Evolutionary conservation across 176 grass and related monocot genomes (phyloP), one percentile per base, ranked within the genome.

Genomic region (Microstegium vimineum): DNA sequence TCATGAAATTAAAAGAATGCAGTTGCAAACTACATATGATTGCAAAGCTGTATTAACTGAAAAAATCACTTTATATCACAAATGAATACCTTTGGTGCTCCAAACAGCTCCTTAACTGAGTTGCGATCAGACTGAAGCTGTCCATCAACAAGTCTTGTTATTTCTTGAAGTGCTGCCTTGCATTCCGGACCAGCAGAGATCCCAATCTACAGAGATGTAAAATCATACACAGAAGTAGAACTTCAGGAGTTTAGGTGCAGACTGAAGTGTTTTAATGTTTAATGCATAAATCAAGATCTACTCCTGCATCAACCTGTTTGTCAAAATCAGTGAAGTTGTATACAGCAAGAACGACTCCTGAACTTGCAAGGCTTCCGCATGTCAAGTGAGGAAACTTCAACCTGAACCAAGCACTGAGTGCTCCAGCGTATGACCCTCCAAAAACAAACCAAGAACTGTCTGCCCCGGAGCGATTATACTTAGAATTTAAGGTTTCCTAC

Each of bases 371-470:
- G 87, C 92, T 98, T 80, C 93, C 96, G 75, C 96, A 98, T 74
- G 90, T 98, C 81, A 98, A 77, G 72, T 98, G 93, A 80, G 93
- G 96, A 74, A 98, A 95, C 83, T 98, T 95, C 82, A 98, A 78
- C 59, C 96, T 87, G 77, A 94, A 98, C 96, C 93, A 98, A 59
- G 92, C 93, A 91, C 93, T 98, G 30, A 98, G 96, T 62, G 93
- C 92, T 81, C 96, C 93, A 83, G 96, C 51, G 18, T 98, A 98
- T 22, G 96, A 98, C 37, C 92, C 92, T 62, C 96, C 96, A 82
- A 98, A 98, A 87, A 91, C 87, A 86, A 98, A 98, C 92, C 96
- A 98, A 75, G 82, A 86, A 88, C 72, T 95, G 37, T 90, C 87
- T 81, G 59, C 83, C 81, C 82, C 87, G 13, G 93, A 85, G 30